phyloP scores from a whole-genome alignment of 331 rosid genomes.

The Arachis monticola region DNA sequence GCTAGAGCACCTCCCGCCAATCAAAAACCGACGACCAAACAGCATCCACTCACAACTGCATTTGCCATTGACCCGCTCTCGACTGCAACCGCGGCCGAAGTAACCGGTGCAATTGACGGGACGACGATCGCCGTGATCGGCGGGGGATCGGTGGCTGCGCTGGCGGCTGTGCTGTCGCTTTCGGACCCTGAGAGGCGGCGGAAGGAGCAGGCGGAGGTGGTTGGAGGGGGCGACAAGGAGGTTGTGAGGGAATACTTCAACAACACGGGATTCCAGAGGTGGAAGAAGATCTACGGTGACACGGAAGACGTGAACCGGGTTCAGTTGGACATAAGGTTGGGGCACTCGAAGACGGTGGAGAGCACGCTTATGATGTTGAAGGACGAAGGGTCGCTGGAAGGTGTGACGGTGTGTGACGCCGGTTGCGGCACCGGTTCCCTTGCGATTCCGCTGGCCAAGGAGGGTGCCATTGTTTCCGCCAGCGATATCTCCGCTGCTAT shows the following conservation, averaged over 20 bases:
- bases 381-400: constrained; percentile 66
- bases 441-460: constrained; percentile 89
- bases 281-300: constrained; percentile 95
- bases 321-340: constrained; percentile 82
- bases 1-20: constrained; percentile 38
- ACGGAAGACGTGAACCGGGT: constrained; percentile 89
- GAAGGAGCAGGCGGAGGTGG: constrained; percentile 79
- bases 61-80: constrained; percentile 69
- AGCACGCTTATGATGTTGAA: constrained; percentile 67
- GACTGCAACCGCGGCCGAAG: constrained; percentile 57
- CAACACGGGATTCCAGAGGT: constrained; percentile 86
- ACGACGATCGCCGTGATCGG: constrained; percentile 76
- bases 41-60: constrained; percentile 13
- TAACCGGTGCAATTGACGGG: constrained; percentile 62
- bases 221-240: constrained; percentile 95
- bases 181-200: constrained; percentile 87
- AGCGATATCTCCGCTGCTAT: constrained; percentile 89
- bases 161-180: constrained; percentile 72
- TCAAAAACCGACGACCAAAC: constrained; percentile 32
- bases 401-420: constrained; percentile 83
- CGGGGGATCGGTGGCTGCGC: constrained; percentile 74
- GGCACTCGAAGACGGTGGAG: constrained; percentile 91
- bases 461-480: constrained; percentile 73
- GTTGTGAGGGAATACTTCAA: constrained; percentile 94
- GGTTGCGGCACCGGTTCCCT: constrained; percentile 96